These are phyloP conservation scores for Cyclanthera cordifolia DNA, from an alignment of 306 rosid species.

Conservation along the genomic window DNA sequence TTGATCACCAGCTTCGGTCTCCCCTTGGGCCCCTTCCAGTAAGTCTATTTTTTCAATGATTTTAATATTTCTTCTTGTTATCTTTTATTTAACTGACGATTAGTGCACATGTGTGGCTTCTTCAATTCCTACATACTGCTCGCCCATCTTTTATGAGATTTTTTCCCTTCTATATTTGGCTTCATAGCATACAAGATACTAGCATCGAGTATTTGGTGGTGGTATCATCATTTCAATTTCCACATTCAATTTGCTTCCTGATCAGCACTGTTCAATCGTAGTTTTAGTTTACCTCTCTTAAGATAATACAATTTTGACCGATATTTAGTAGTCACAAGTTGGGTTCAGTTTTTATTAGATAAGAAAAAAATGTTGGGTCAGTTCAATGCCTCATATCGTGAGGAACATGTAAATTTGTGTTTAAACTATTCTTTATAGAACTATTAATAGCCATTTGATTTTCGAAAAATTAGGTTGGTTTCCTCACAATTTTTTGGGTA, in stretches of 20 bases:
- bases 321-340: background rate
- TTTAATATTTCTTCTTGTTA: constrained; percentile 13
- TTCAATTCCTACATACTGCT: background rate
- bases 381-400: background rate
- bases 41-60: constrained; percentile 29
- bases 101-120: background rate
- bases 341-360: too few species aligned
- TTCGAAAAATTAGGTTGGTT: background rate
- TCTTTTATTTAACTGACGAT: background rate
- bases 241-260: background rate
- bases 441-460: background rate
- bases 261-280: background rate
- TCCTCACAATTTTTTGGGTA: background rate
- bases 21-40: constrained; percentile 94
- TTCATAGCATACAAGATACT: background rate
- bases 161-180: background rate
- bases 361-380: too few species aligned
- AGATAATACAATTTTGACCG: background rate
- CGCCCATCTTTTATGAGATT: background rate
- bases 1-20: constrained; percentile 68
- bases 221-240: background rate
- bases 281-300: background rate
- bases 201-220: background rate
- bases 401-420: background rate
- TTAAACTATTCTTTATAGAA: background rate